Conservation (phyloP, 495 filamentous ascomycete genomes). For the Neurospora hispaniola region DNA sequence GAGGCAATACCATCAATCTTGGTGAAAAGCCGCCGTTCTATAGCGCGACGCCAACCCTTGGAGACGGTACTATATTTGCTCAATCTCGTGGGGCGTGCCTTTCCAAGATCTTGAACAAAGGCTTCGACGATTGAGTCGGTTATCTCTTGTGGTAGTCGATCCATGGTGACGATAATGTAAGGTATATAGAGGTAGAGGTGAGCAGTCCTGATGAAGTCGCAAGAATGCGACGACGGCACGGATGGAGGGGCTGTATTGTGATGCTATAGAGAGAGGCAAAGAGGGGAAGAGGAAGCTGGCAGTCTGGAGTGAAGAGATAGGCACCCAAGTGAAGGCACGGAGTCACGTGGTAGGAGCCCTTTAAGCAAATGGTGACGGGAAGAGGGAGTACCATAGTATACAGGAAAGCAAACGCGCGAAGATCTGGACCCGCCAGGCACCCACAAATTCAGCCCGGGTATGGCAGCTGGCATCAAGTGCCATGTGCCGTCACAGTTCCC, state of each 20-base stretch:
- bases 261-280: background rate
- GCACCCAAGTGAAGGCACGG: background rate
- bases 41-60: background rate
- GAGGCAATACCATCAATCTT: background rate
- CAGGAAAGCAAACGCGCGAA: background rate
- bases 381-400: background rate
- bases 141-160: background rate
- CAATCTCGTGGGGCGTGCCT: background rate
- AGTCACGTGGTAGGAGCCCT: background rate
- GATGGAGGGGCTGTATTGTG: background rate
- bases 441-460: background rate
- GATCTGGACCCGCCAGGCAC: background rate
- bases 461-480: background rate
- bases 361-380: too few relatives aligned
- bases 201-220: too few relatives aligned
- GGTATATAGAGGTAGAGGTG: too few relatives aligned
- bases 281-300: background rate
- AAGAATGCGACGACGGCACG: background rate
- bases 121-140: background rate
- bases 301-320: background rate
- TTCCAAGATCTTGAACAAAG: background rate
- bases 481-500: background rate
- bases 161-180: background rate
- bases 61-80: background rate
- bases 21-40: background rate